A percentile compares a stretch with the other conserved stretches of the same genome.
Conservation (phyloP, 805 yeast species). For the Candida ipomoeae region DNA sequence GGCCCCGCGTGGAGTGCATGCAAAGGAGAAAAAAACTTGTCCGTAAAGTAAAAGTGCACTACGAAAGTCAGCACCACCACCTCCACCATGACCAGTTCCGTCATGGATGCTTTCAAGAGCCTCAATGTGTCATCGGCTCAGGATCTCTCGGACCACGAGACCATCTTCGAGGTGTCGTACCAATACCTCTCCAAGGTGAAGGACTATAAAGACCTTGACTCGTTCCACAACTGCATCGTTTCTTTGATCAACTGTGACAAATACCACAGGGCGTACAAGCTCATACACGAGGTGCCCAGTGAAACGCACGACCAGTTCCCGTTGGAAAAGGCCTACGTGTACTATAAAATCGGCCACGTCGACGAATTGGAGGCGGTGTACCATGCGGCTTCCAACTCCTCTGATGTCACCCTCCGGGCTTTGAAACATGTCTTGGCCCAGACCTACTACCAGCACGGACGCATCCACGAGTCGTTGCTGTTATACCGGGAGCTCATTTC, state of each 20-base stretch:
- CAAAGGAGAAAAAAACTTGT: constrained; percentile 7
- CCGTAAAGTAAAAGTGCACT: background rate
- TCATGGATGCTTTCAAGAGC: constrained; percentile 38
- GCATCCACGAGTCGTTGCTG: constrained; percentile 37
- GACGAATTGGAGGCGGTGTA: constrained; percentile 20
- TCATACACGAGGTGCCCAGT: constrained; percentile 38
- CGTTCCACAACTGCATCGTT: constrained; percentile 44
- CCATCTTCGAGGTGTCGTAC: constrained; percentile 36
- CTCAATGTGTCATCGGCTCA: constrained; percentile 29
- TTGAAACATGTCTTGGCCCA: constrained; percentile 52
- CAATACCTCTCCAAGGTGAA: constrained; percentile 39
- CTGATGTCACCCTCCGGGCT: constrained; percentile 27
- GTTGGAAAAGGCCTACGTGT: constrained; percentile 55
- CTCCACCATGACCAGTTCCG: constrained; percentile 34
- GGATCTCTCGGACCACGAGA: constrained; percentile 29
- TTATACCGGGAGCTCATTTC: constrained; percentile 42
- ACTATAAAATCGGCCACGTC: constrained; percentile 52
- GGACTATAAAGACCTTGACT: constrained; percentile 30
- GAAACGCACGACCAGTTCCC: constrained; percentile 33
- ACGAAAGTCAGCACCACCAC: background rate
- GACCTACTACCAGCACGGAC: constrained; percentile 47
- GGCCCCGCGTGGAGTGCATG: constrained; percentile 8
- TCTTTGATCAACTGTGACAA: constrained; percentile 59
- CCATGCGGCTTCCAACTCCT: constrained; percentile 1
- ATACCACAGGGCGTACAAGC: constrained; percentile 45